A percentile compares a stretch with the other conserved stretches of the same genome.
Evolutionary conservation across 2,329 filamentous ascomycete genomes (phyloP).

Genomic region (Taxawa tesnikishii): DNA sequence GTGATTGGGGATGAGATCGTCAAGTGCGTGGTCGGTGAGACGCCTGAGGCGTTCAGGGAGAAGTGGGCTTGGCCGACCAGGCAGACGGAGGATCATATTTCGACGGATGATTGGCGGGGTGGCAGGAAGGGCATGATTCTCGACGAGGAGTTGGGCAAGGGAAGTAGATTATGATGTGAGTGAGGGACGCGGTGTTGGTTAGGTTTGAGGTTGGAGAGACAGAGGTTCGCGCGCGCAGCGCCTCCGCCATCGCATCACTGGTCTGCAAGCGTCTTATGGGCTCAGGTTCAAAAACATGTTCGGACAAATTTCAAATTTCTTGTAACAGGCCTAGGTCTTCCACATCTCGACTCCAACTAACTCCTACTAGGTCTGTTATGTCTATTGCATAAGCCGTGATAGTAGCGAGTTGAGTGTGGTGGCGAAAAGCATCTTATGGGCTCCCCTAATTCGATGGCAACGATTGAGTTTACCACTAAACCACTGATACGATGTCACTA

Average conservation of each 20-base stretch:
- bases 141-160: conserved; percentile 21
- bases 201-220: not conserved
- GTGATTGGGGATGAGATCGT: conserved; percentile 44
- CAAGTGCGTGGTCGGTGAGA: conserved; percentile 35
- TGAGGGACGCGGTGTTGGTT: conserved; percentile 1
- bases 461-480: no score
- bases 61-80: conserved; percentile 48
- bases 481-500: no score
- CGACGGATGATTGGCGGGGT: conserved; percentile 26
- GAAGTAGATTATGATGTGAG: conserved; percentile 1
- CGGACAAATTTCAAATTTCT: no score
- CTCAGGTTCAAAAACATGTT: no score
- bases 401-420: not conserved
- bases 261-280: no score
- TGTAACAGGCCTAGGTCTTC: no score
- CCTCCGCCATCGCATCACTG: no score
- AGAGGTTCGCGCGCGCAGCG: no score
- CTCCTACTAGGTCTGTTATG: no score
- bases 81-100: conserved; percentile 18
- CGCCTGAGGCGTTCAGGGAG: conserved; percentile 34
- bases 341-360: no score
- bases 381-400: not conserved
- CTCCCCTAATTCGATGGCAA: no score
- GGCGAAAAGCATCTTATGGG: no score
- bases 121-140: conserved; percentile 22